A percentile compares a stretch with the other conserved stretches of the same genome.
Evolutionary conservation across 305 asterid species (phyloP).

Genomic region (Rubia tinctorum): DNA sequence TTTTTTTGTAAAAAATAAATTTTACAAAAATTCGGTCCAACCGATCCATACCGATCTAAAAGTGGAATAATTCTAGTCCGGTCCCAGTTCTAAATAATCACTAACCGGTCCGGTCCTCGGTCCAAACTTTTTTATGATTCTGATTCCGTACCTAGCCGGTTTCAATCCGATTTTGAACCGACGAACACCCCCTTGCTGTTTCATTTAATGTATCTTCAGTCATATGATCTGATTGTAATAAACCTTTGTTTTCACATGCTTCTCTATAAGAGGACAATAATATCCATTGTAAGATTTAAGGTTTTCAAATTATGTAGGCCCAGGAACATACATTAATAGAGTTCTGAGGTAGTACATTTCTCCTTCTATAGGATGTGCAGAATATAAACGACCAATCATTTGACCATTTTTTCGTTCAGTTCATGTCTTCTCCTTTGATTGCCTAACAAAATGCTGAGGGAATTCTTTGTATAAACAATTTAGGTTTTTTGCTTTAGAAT

Average conservation of each 20-base stretch:
- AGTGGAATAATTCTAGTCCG: too few relatives aligned
- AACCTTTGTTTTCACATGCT: neutral
- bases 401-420: neutral
- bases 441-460: neutral
- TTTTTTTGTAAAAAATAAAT: too few relatives aligned
- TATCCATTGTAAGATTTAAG: neutral
- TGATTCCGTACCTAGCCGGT: too few relatives aligned
- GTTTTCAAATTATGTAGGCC: neutral
- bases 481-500: neutral
- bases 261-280: neutral
- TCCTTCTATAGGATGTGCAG: too few relatives aligned
- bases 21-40: too few relatives aligned
- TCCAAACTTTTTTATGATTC: too few relatives aligned
- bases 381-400: neutral
- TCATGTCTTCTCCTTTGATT: neutral
- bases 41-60: too few relatives aligned
- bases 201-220: neutral
- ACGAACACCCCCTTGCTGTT: too few relatives aligned
- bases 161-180: too few relatives aligned
- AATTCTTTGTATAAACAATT: neutral
- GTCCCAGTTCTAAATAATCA: too few relatives aligned
- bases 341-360: neutral
- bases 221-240: neutral
- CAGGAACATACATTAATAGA: neutral
- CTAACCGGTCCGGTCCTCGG: too few relatives aligned